These are phyloP conservation scores for Flaveria sonorensis DNA, from an alignment of 129 eudicot genomes.

Conservation along the genomic window DNA sequence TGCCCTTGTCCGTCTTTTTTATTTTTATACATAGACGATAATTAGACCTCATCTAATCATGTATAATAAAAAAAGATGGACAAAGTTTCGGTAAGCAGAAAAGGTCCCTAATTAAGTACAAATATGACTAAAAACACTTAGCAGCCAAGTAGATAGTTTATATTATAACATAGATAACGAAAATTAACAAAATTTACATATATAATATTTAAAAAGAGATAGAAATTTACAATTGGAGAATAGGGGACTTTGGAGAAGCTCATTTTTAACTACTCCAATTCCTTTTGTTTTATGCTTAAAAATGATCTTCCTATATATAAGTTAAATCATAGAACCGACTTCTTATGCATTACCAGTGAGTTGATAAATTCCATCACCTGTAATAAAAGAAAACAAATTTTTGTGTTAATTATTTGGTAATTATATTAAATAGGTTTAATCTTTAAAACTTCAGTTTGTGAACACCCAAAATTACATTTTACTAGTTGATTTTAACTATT, in stretches of 20 bases:
- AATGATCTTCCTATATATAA: background rate
- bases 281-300: slow-evolving; percentile 7
- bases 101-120: no score
- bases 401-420: background rate
- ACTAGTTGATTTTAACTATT: background rate
- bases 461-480: background rate
- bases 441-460: background rate
- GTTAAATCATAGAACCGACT: slow-evolving; percentile 32
- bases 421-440: background rate
- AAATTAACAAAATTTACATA: slow-evolving; percentile 24
- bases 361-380: slow-evolving; percentile 81
- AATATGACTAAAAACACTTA: no score
- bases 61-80: no score
- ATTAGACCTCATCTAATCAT: no score
- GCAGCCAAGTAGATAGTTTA: no score
- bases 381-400: background rate
- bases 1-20: no score
- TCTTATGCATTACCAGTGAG: slow-evolving; percentile 55
- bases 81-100: no score
- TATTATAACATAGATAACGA: slow-evolving; percentile 4
- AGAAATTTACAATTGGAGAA: slow-evolving; percentile 18
- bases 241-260: slow-evolving; percentile 17
- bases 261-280: slow-evolving; percentile 25
- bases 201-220: background rate
- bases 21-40: no score